Evolutionary conservation across 305 asterid species (phyloP).

Genomic region (Fraxinus sp.): DNA sequence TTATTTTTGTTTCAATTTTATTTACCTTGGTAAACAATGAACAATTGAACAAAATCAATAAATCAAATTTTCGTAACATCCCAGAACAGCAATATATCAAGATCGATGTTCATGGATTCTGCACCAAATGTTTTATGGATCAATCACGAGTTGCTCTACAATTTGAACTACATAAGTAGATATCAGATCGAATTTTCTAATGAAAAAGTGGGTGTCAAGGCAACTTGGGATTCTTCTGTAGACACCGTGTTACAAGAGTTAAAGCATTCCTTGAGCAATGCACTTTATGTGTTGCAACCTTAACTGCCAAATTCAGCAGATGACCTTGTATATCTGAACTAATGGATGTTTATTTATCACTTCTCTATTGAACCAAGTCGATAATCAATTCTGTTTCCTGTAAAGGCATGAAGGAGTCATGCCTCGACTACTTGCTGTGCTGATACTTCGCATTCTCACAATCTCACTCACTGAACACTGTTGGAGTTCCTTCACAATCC

Average conservation of each 20-base stretch:
- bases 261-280: background rate
- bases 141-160: background rate
- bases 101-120: background rate
- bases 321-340: background rate
- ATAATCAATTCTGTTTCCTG: background rate
- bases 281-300: background rate
- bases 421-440: slow-evolving; percentile 19
- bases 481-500: slow-evolving; percentile 58
- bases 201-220: background rate
- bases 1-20: background rate
- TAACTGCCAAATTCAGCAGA: background rate
- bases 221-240: background rate
- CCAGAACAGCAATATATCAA: background rate
- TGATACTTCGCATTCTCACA: slow-evolving; percentile 4
- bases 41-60: background rate
- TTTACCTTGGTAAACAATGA: background rate
- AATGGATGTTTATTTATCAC: background rate
- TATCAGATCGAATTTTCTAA: background rate
- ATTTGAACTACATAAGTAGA: background rate
- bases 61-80: background rate
- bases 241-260: background rate
- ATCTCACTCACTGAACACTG: slow-evolving; percentile 24
- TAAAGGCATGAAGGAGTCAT: background rate
- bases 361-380: background rate
- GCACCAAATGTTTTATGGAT: background rate